phyloP scores from a whole-genome alignment of 768 basidiomycete genomes.

The Pluteus cervinus region DNA sequence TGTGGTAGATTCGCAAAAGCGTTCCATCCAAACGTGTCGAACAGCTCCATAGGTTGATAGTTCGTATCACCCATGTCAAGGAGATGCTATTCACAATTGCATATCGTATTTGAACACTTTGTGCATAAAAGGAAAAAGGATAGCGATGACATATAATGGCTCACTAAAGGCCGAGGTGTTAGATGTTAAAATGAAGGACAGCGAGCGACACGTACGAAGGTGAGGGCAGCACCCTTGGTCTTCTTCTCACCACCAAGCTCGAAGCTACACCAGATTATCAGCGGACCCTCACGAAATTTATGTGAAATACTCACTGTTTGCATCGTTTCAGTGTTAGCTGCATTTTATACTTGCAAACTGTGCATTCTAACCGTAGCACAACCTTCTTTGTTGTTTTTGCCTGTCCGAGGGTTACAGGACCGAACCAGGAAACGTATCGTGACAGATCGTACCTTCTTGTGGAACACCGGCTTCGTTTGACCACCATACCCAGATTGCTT shows the following conservation, averaged over 20 bases:
- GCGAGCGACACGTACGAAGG: constrained; percentile 63
- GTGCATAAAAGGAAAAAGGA: constrained; percentile 6
- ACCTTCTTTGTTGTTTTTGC: constrained; percentile 99
- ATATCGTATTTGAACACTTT: constrained; percentile 18
- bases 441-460: constrained; percentile 81
- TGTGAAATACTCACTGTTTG: constrained; percentile 78
- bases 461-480: constrained; percentile 99
- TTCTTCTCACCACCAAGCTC: constrained; percentile 99
- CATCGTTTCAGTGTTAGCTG: constrained; percentile 94
- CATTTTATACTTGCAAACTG: constrained; percentile 98
- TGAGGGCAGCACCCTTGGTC: constrained; percentile 94
- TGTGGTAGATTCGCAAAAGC: too few species aligned
- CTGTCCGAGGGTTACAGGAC: constrained; percentile 27
- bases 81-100: too few species aligned
- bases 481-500: constrained; percentile 99
- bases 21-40: too few species aligned
- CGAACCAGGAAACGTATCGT: background rate
- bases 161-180: constrained; percentile 11
- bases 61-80: too few species aligned
- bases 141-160: constrained; percentile 15
- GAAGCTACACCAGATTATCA: constrained; percentile 52
- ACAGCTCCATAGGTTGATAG: too few species aligned
- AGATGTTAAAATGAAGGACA: background rate
- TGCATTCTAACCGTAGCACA: constrained; percentile 96
- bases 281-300: background rate